Evolutionary conservation across 805 yeast genomes (phyloP), one percentile per base, ranked within the genome.

Genomic region (Candida ipomoeae): DNA sequence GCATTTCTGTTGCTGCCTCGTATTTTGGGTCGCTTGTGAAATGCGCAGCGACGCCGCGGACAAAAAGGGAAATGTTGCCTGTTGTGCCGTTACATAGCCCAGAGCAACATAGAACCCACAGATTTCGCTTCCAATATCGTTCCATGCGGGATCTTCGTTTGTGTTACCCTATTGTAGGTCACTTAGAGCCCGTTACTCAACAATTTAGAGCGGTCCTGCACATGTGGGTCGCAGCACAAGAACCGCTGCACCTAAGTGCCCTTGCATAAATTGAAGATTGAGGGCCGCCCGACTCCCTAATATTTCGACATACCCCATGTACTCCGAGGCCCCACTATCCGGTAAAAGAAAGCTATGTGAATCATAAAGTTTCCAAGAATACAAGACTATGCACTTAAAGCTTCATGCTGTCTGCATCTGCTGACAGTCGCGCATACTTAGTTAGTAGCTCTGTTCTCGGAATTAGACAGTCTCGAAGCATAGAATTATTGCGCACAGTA

Each of bases 391-490:
- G 6, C 13, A 35, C 13, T 35, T 15, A 15, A 35, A 26, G 29
- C 29, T 10, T 26, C 29, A 26, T 26, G 21, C 20, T 35, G 38
- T 10, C 11, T 18, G 13, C 38, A 35, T 17, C 5, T 15, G 23
- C 40, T 11, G 23, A 11, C 23, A 20, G n/a, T 35, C 10, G 20
- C 17, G 18, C 18, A 31, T 15, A 26, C 8, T 5, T 31, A 23
- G 14, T 38, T 17, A 20, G 40, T 8, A 11, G 17, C 41, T 23
- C 31, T 14, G 17, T 38, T 14, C 45, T 42, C 45, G 37, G 45
- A 34, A 20, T 42, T 42, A 42, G 37, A 42, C 37, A 14, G 17
- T 18, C 38, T 33, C 17, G 38, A 42, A 33, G 38, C 45, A 42
- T 42, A 32, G 45, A 42, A 42, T 20, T 42, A 5, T 18, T 21